Percentiles rank a stretch among this genome's conserved stretches.
These are phyloP conservation scores for Metschnikowia lachancei DNA, from an alignment of 805 yeast species.

Conservation along the genomic window DNA sequence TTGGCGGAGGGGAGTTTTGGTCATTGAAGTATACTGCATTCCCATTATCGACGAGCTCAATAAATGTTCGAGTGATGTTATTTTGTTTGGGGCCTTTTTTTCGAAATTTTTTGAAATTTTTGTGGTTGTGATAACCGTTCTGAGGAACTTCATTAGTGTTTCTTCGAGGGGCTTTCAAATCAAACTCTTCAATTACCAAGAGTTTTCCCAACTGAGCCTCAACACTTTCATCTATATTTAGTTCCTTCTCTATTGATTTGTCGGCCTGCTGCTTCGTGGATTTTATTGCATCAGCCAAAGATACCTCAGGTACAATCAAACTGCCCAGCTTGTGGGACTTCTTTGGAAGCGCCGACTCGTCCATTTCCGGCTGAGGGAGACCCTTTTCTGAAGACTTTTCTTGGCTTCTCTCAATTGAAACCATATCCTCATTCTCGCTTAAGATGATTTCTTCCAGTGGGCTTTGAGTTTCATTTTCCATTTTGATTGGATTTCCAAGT, in stretches of 20 bases:
- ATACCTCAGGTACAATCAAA: slow-evolving; percentile 13
- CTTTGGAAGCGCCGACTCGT: not conserved
- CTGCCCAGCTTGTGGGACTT: not conserved
- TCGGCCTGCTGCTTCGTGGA: slow-evolving; percentile 15
- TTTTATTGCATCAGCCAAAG: slow-evolving; percentile 17
- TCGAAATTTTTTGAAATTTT: slow-evolving; percentile 18
- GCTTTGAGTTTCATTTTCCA: no score
- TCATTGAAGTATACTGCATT: slow-evolving; percentile 10
- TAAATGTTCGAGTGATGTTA: slow-evolving; percentile 16
- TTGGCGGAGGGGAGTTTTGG: not conserved
- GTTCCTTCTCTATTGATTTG: slow-evolving; percentile 7
- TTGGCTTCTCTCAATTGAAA: not conserved
- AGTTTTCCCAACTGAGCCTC: not conserved
- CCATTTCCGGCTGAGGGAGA: not conserved
- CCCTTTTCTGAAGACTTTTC: not conserved
- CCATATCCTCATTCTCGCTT: not conserved
- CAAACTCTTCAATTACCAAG: slow-evolving; percentile 7
- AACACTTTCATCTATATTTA: not conserved
- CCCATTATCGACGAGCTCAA: slow-evolving; percentile 15
- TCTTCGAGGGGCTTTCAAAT: not conserved
- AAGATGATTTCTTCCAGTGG: no score
- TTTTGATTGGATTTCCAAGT: no score
- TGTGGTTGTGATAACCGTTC: slow-evolving; percentile 11
- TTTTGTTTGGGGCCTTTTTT: slow-evolving; percentile 10
- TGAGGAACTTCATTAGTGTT: not conserved